phyloP scores from a whole-genome alignment of 2,329 filamentous ascomycete genomes.

The Colletotrichum agaves region DNA sequence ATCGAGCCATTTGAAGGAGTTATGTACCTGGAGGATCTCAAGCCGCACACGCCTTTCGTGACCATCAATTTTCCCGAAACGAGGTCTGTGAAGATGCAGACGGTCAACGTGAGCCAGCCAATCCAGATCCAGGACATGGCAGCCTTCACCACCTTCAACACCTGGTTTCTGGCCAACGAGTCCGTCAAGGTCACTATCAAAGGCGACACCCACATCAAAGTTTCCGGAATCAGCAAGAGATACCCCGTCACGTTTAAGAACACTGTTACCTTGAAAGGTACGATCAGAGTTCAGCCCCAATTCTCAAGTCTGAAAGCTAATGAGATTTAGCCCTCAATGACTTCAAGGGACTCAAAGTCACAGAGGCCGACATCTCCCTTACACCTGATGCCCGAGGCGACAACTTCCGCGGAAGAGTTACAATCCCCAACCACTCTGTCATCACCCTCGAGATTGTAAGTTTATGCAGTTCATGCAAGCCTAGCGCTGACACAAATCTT shows the following conservation, averaged over 20 bases:
- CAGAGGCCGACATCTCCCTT: slow-evolving; percentile 59
- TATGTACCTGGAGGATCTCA: slow-evolving; percentile 65
- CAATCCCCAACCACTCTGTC: slow-evolving; percentile 72
- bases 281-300: not conserved
- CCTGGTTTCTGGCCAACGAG: slow-evolving; percentile 62
- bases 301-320: slow-evolving; percentile 26
- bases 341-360: slow-evolving; percentile 65
- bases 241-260: slow-evolving; percentile 67
- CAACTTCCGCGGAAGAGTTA: slow-evolving; percentile 70
- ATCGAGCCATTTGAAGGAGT: slow-evolving; percentile 62
- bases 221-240: slow-evolving; percentile 59
- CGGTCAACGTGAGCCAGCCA: slow-evolving; percentile 63
- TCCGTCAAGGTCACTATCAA: slow-evolving; percentile 61
- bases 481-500: slow-evolving; percentile 2
- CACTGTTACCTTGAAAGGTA: slow-evolving; percentile 59
- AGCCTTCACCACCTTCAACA: slow-evolving; percentile 66
- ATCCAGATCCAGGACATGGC: slow-evolving; percentile 57
- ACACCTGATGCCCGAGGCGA: slow-evolving; percentile 54
- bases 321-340: slow-evolving; percentile 57
- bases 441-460: slow-evolving; percentile 73
- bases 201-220: slow-evolving; percentile 63
- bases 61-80: slow-evolving; percentile 63
- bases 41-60: slow-evolving; percentile 60
- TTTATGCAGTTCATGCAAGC: slow-evolving; percentile 28
- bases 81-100: slow-evolving; percentile 58